These are phyloP conservation scores for Solanum microdontum DNA, from an alignment of 257 asterid genomes.

Conservation along the genomic window DNA sequence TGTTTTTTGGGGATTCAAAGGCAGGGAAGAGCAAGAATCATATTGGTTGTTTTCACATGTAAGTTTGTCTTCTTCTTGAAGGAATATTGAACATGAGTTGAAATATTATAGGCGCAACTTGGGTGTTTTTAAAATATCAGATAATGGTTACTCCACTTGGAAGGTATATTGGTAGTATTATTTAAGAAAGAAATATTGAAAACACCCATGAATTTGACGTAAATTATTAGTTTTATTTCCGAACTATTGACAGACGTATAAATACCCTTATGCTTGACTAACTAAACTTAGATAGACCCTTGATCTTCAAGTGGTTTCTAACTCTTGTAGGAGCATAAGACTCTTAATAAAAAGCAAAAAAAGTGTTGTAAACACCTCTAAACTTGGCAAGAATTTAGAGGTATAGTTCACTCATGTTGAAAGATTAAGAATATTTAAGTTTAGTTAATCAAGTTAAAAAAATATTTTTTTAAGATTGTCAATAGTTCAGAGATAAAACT, in stretches of 20 bases:
- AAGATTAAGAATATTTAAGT: too few relatives aligned
- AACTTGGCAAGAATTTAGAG: not conserved
- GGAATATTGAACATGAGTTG: not conserved
- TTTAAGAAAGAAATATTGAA: too few relatives aligned
- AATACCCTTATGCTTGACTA: too few relatives aligned
- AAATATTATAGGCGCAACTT: not conserved
- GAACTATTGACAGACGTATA: too few relatives aligned
- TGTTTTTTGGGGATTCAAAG: not conserved
- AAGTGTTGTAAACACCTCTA: too few relatives aligned
- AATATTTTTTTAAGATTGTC: too few relatives aligned
- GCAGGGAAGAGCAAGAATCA: not conserved
- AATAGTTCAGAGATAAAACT: too few relatives aligned
- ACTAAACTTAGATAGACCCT: not conserved
- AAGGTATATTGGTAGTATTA: not conserved
- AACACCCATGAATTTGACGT: accelerated
- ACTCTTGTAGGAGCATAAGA: too few relatives aligned
- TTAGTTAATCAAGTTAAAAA: too few relatives aligned
- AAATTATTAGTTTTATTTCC: accelerated
- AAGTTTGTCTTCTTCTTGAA: not conserved
- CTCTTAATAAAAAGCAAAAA: not conserved
- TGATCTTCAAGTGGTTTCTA: not conserved
- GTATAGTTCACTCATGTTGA: not conserved
- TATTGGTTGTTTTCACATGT: not conserved
- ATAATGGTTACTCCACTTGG: not conserved
- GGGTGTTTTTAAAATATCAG: not conserved